These are phyloP conservation scores for Suhomyces taliae DNA, from an alignment of 1,139 yeast genomes.

Conservation along the genomic window DNA sequence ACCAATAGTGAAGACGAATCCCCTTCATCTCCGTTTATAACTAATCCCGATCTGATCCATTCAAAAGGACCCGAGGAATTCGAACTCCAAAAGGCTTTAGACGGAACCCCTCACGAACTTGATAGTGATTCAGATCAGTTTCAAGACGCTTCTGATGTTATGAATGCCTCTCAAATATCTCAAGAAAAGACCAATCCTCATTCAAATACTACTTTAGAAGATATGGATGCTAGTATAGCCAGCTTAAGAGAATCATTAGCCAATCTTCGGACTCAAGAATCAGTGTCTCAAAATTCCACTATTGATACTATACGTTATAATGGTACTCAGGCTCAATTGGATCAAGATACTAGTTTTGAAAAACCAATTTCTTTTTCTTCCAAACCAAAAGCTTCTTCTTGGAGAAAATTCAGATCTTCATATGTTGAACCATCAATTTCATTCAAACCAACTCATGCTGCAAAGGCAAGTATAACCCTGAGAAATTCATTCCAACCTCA, in stretches of 20 bases:
- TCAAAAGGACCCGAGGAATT: constrained; percentile 2
- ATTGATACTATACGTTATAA: constrained; percentile 25
- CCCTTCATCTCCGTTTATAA: constrained; percentile 33
- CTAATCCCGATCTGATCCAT: constrained; percentile 21
- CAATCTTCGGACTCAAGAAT: constrained; percentile 13
- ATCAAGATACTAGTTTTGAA: constrained; percentile 30
- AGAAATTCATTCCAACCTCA: constrained; percentile 13
- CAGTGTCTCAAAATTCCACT: constrained; percentile 22
- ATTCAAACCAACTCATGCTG: constrained; percentile 7
- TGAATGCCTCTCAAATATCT: constrained; percentile 5
- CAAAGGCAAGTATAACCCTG: constrained; percentile 7
- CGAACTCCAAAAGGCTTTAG: constrained; percentile 6
- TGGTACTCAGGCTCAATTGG: constrained; percentile 34
- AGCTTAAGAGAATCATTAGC: constrained; percentile 25
- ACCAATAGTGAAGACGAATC: constrained; percentile 4
- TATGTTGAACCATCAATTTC: constrained; percentile 10
- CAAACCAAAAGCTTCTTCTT: constrained; percentile 10
- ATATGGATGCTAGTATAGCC: constrained; percentile 26
- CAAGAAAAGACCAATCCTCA: neutral
- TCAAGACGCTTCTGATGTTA: constrained; percentile 10
- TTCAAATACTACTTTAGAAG: constrained; percentile 7
- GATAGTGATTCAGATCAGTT: constrained; percentile 7
- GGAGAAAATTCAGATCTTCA: constrained; percentile 35
- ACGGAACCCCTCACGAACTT: neutral
- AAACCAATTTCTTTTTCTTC: constrained; percentile 2